A percentile compares a stretch with the other conserved stretches of the same genome.
phyloP scores from a whole-genome alignment of 257 asterid genomes.

The Nicotiana knightiana region DNA sequence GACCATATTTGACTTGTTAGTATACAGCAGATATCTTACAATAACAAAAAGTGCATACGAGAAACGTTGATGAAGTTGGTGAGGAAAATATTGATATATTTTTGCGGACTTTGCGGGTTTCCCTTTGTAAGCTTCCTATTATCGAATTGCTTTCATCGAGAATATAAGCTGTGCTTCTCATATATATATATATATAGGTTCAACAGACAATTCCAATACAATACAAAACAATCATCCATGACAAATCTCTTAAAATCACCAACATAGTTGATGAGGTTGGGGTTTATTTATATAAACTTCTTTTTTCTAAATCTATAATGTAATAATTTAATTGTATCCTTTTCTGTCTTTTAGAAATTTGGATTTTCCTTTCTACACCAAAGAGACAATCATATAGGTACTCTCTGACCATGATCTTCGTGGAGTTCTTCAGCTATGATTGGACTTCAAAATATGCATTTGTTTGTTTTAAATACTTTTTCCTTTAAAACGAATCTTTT shows the following conservation, averaged over 20 bases:
- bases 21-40: constrained; percentile 11
- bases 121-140: constrained; percentile 12
- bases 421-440: not conserved
- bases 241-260: not conserved
- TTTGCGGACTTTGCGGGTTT: not conserved
- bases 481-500: not conserved
- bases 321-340: constrained; percentile 10
- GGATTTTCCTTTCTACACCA: constrained; percentile 25
- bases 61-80: constrained; percentile 5
- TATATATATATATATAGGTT: not conserved
- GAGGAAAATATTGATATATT: not conserved
- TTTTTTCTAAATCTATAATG: not conserved
- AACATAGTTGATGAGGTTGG: not conserved
- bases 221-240: constrained; percentile 2
- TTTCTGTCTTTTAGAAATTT: constrained; percentile 33
- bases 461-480: not conserved
- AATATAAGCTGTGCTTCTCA: not conserved
- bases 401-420: not conserved
- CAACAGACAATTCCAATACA: constrained; percentile 15
- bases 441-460: not conserved
- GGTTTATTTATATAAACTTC: not conserved
- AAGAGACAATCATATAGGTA: constrained; percentile 13
- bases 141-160: constrained; percentile 6
- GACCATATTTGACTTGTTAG: constrained; percentile 7
- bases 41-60: constrained; percentile 2